Conservation (phyloP, 306 rosid species). For the Gastrolobium villosum region DNA sequence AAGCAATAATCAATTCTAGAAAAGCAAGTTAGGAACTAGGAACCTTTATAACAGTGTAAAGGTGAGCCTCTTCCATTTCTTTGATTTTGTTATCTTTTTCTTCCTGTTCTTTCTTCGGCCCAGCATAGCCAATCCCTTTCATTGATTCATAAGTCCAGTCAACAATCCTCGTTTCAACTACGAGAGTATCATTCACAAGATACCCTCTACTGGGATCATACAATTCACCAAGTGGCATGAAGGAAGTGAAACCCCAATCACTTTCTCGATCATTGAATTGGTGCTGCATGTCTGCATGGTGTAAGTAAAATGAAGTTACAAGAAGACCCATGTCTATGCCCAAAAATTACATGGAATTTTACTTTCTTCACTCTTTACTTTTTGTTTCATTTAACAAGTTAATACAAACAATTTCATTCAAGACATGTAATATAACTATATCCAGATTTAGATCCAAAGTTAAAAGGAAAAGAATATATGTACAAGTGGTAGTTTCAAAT, state of each 20-base stretch:
- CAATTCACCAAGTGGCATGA: slow-evolving; percentile 88
- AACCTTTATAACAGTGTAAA: slow-evolving; percentile 76
- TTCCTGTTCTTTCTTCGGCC: slow-evolving; percentile 86
- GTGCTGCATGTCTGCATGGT: slow-evolving; percentile 82
- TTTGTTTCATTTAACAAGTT: background rate
- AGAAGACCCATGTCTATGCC: slow-evolving; percentile 19
- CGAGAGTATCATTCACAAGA: slow-evolving; percentile 76
- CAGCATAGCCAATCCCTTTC: slow-evolving; percentile 91
- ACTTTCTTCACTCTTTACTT: background rate
- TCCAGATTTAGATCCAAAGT: slow-evolving; percentile 19
- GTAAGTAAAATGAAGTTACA: slow-evolving; percentile 42
- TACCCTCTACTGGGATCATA: slow-evolving; percentile 86
- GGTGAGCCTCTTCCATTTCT: slow-evolving; percentile 76
- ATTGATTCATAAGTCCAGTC: slow-evolving; percentile 91
- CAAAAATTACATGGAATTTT: slow-evolving; percentile 31
- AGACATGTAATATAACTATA: slow-evolving; percentile 10
- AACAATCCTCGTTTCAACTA: slow-evolving; percentile 86
- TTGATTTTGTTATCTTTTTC: slow-evolving; percentile 76
- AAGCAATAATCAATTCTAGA: background rate
- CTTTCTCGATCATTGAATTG: slow-evolving; percentile 93
- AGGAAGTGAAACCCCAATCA: slow-evolving; percentile 97
- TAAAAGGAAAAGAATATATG: background rate
- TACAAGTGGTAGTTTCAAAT: slow-evolving; percentile 40
- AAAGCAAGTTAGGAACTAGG: background rate
- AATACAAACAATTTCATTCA: slow-evolving; percentile 30